Evolutionary conservation across 805 yeast species (phyloP).

Genomic region (Lipomyces chichibuensis): DNA sequence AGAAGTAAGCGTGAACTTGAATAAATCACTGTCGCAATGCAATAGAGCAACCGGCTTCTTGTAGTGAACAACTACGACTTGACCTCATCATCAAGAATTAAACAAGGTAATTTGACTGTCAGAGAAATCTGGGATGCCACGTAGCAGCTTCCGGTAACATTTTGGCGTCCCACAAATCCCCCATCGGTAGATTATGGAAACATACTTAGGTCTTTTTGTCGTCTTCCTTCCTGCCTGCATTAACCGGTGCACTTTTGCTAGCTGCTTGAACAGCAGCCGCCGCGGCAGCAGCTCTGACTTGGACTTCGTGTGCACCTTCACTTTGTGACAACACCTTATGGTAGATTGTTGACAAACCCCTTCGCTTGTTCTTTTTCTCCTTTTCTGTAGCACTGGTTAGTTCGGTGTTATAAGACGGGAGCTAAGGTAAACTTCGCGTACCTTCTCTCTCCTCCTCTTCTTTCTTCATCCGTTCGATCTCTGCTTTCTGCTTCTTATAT

Average conservation of each 20-base stretch:
- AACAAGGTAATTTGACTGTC: too few species aligned
- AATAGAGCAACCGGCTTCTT: too few species aligned
- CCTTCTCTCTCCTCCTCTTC: conserved; percentile 35
- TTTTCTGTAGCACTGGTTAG: conserved; percentile 2
- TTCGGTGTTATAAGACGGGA: background rate
- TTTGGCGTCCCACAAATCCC: background rate
- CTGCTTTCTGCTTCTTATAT: conserved; percentile 50
- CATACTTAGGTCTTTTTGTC: background rate
- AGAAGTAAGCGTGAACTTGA: conserved; percentile 11
- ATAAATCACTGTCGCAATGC: background rate
- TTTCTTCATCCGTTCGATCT: conserved; percentile 35
- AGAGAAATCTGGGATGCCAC: too few species aligned
- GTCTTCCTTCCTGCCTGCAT: background rate
- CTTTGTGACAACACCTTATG: conserved; percentile 24
- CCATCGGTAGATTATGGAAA: background rate
- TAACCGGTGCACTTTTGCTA: background rate
- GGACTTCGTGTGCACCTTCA: conserved; percentile 25
- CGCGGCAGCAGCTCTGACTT: conserved; percentile 31
- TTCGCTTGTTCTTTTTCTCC: conserved; percentile 11
- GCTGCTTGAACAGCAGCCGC: conserved; percentile 22
- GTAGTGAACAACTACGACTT: background rate
- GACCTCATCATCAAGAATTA: background rate
- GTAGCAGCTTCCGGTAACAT: background rate
- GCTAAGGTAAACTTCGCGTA: background rate
- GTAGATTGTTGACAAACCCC: conserved; percentile 23